phyloP scores from a whole-genome alignment of 2,329 filamentous ascomycete species.

The Pezicula neosporulosa region DNA sequence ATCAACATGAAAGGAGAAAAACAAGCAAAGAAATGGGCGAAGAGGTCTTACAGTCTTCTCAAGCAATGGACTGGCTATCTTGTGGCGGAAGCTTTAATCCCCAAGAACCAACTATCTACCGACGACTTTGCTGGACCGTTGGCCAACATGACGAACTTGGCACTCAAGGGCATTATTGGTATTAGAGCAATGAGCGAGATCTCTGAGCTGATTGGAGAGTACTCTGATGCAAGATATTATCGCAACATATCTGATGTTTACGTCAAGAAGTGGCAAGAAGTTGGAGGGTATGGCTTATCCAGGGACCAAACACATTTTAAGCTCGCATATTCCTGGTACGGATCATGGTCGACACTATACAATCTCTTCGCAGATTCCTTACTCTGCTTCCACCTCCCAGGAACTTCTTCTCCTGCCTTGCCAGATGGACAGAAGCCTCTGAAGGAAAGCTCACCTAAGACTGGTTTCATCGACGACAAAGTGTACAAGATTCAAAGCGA shows the following conservation, averaged over 20 bases:
- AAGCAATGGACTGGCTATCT: conserved; percentile 69
- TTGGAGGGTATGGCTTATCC: conserved; percentile 50
- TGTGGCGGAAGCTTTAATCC: conserved; percentile 59
- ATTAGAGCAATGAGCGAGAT: conserved; percentile 74
- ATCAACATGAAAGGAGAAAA: conserved; percentile 42
- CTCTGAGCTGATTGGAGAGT: conserved; percentile 52
- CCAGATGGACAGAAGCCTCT: conserved; percentile 23
- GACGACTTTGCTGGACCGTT: conserved; percentile 71
- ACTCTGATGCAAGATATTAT: conserved; percentile 54
- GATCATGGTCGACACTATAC: conserved; percentile 72
- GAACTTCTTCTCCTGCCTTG: conserved; percentile 18
- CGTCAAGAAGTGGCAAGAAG: conserved; percentile 61
- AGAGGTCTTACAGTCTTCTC: conserved; percentile 59
- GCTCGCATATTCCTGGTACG: conserved; percentile 70
- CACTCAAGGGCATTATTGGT: conserved; percentile 75
- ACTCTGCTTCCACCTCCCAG: conserved; percentile 69
- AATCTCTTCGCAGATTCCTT: conserved; percentile 69
- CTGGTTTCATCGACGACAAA: conserved; percentile 65
- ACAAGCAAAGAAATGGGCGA: conserved; percentile 59
- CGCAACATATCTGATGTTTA: conserved; percentile 59
- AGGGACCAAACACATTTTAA: conserved; percentile 65
- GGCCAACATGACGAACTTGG: conserved; percentile 66
- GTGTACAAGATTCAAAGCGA: conserved; percentile 77
- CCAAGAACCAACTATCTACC: conserved; percentile 64
- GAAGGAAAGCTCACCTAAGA: conserved; percentile 23